phyloP scores from a whole-genome alignment of 805 yeast species.

The Metschnikowia lunata region DNA sequence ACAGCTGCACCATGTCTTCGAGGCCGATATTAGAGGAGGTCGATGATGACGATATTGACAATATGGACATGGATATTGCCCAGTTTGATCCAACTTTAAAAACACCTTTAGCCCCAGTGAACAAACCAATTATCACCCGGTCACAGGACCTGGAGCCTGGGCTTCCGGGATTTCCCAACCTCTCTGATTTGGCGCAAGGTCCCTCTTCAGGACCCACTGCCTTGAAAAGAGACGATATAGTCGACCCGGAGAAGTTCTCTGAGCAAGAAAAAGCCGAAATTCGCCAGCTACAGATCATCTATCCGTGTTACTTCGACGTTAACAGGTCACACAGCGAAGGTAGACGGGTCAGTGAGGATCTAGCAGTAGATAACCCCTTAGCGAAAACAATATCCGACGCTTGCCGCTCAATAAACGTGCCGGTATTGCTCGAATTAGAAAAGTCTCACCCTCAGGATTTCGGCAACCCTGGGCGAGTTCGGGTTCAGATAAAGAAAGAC shows the following conservation, averaged over 20 bases:
- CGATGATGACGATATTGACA: conserved; percentile 82
- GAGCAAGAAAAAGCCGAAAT: conserved; percentile 53
- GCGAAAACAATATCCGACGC: conserved; percentile 84
- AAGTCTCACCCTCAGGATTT: conserved; percentile 94
- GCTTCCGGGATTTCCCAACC: background rate
- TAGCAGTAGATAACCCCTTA: conserved; percentile 81
- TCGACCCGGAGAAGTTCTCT: conserved; percentile 15
- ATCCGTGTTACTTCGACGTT: conserved; percentile 90
- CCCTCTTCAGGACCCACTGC: background rate
- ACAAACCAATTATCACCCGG: conserved; percentile 54
- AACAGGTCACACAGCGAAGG: conserved; percentile 75
- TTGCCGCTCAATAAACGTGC: conserved; percentile 36
- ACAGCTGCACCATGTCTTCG: conserved; percentile 20
- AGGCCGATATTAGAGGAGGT: conserved; percentile 75
- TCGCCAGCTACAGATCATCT: conserved; percentile 66
- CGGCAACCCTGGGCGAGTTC: conserved; percentile 96
- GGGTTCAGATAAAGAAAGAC: conserved; percentile 57
- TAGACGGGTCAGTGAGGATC: conserved; percentile 64
- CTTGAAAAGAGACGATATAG: conserved; percentile 5
- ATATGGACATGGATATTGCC: conserved; percentile 89
- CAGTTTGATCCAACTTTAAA: conserved; percentile 70
- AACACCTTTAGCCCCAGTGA: conserved; percentile 67
- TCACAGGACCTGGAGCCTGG: conserved; percentile 47
- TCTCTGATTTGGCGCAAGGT: background rate
- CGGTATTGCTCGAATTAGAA: conserved; percentile 63